Evolutionary conservation across 1,284 basidiomycete species (phyloP), one percentile per base, ranked within the genome.

Genomic region (Erythrobasidium hasegawianum): DNA sequence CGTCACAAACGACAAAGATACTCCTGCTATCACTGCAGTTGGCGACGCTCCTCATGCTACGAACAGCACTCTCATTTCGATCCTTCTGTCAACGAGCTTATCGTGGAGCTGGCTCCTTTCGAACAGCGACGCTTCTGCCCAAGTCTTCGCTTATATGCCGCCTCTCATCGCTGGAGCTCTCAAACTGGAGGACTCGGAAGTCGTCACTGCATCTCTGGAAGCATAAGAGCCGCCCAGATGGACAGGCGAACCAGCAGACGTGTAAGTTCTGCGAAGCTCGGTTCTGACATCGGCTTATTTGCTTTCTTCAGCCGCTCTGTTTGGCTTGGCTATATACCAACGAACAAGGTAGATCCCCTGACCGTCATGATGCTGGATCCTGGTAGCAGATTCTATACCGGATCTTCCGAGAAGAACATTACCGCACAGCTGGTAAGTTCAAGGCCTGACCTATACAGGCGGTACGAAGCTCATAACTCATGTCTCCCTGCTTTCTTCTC

Each of bases 141-240:
- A 69, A 20, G 57, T 69, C 43, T 60, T 69, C 27, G 62, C 64
- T 1, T 69, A 60, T 24, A 69, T 69, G 68, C 68, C 68, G 5
- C 14, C 40, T 9, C 53, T 69, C 16, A 57, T 69, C 33, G 38
- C 64, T 13, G 20, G n/a, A 3, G 52, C 68, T 9, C 43, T 65
- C 27, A 45, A 59, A 5, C 41, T 69, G 22, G 41, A 49, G 11
- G 18, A 29, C 13, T 39, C 33, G 10, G 20, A 45, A 7, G 54
- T 69, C n/a, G 20, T 29, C 8, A 69, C 62, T 5, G 33, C 38
- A 22, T 59, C 62, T 11, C 27, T 69, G n/a, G 53, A 65, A 20
- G 68, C 62, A 11, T 69, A 57, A 45, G 57, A 69, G 53, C 59
- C 59, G 5, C 54, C 55, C 9, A 38, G 24, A 14, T 66, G 66